Base-by-base conservation (phyloP, 2,329 filamentous ascomycete genomes). In the Aspergillus fructus region DNA sequence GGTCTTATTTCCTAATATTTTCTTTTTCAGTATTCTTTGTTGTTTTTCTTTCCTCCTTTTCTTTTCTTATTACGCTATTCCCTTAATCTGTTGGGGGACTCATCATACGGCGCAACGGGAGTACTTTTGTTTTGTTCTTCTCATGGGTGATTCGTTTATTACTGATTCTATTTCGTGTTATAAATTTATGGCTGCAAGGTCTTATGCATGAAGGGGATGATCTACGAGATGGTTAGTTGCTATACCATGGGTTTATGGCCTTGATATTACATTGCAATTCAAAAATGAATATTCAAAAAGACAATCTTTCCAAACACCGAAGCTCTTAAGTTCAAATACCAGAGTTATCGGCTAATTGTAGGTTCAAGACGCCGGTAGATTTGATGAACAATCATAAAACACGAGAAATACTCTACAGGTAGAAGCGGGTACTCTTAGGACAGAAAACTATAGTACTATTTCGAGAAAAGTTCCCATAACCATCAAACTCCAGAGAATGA, bases 151-250 rank as follows among this genome's bases (percentile, higher is more conserved):
- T 27, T 49, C 33, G 33, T 43, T 50, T 42, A 17, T 17, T 52
- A 19, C 30, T 30, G 19, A 33, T 53, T 56, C 49, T 50, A 17
- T 50, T 46, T 54, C 58, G 55, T 47, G 50, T 55, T 55, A 60
- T 57, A 58, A 53, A 59, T 12, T 21, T 21, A 15, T 46, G 45
- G 34, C 42, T 49, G 41, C 57, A 50, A 50, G 39, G 47, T 53
- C 49, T 46, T n/a, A 45, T 45, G 46, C 46, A 61, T 52, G 52
- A 49, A 52, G 53, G 49, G 50, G 40, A 58, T 48, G 54, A 62
- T 60, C 17, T 49, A 48, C 55, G 51, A 55, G 19, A 30, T 27
- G 24, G 33, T 45, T 17, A 45, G 9, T 46, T 30, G 46, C 37
- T 47, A 46, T 50, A 54, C 24, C 27, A 45, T 60, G 47, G 34